These are phyloP conservation scores for Trypanosoma scelopori DNA, from an alignment of 208 protist species.

Conservation along the genomic window DNA sequence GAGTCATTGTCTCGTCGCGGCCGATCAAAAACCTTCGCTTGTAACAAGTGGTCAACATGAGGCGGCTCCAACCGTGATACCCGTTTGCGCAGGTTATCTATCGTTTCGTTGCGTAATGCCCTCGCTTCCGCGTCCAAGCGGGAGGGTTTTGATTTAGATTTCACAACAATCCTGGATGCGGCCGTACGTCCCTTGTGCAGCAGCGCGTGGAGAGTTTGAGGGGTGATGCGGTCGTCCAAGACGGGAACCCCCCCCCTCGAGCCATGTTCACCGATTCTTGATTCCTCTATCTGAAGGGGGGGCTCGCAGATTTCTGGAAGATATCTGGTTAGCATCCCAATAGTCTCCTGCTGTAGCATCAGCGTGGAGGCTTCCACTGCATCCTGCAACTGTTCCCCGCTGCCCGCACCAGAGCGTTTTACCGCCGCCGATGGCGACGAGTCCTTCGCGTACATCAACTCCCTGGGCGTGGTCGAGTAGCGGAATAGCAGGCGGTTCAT, in stretches of 20 bases:
- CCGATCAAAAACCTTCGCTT: constrained; percentile 21
- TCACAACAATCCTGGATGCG: constrained; percentile 9
- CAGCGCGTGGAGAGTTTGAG: constrained; percentile 50
- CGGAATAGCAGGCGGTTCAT: constrained; percentile 8
- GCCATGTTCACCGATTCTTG: background rate
- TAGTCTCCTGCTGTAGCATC: constrained; percentile 20
- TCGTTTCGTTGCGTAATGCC: background rate
- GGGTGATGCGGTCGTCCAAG: constrained; percentile 62
- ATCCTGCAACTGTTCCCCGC: background rate
- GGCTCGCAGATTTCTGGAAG: constrained; percentile 6
- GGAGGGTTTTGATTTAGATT: background rate
- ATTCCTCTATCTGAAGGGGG: background rate
- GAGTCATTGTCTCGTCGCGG: constrained; percentile 6
- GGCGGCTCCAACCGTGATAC: constrained; percentile 20
- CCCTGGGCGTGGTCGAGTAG: constrained; percentile 7
- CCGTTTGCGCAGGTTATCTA: constrained; percentile 9
- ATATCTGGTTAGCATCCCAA: constrained; percentile 15
- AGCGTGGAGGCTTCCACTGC: constrained; percentile 10
- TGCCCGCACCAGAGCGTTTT: background rate
- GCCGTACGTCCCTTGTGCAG: constrained; percentile 32
- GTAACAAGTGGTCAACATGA: constrained; percentile 22
- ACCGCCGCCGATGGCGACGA: background rate
- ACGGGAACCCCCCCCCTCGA: background rate
- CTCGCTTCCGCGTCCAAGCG: background rate
- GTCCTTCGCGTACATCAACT: constrained; percentile 2